These are phyloP conservation scores for Cytospora piceae DNA, from an alignment of 2,329 filamentous ascomycete species.

Conservation along the genomic window DNA sequence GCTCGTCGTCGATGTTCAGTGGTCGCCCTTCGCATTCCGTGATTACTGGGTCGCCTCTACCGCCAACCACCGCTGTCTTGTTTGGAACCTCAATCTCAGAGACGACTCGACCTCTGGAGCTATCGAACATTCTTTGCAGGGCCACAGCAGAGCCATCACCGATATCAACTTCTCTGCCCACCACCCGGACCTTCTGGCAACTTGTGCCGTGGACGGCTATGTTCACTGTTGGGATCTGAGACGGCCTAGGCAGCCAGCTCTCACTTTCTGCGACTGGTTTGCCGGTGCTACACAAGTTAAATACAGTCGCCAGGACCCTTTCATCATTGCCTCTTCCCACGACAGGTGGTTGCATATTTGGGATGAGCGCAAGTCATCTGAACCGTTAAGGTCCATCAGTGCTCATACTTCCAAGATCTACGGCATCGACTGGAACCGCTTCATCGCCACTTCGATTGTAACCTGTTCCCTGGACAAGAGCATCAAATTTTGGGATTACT, in stretches of 20 bases:
- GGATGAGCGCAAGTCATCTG: conserved; percentile 80
- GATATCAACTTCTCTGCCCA: conserved; percentile 96
- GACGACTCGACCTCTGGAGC: conserved; percentile 71
- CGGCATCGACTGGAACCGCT: conserved; percentile 91
- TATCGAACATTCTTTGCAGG: conserved; percentile 87
- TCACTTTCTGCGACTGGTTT: conserved; percentile 91
- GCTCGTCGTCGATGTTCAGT: conserved; percentile 95
- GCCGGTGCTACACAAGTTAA: conserved; percentile 94
- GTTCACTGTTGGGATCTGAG: conserved; percentile 92
- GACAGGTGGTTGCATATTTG: conserved; percentile 87
- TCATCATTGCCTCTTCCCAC: conserved; percentile 88
- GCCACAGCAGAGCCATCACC: conserved; percentile 83
- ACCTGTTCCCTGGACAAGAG: conserved; percentile 91
- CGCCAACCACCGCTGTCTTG: conserved; percentile 89
- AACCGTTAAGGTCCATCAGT: conserved; percentile 80
- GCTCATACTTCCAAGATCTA: conserved; percentile 95
- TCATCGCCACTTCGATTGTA: conserved; percentile 70
- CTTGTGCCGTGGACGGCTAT: conserved; percentile 90
- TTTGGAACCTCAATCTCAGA: conserved; percentile 86
- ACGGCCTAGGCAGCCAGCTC: conserved; percentile 69
- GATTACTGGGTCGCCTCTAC: conserved; percentile 95
- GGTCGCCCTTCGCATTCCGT: conserved; percentile 88
- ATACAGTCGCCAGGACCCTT: conserved; percentile 85
- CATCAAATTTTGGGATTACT: conserved; percentile 92
- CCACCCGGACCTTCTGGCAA: conserved; percentile 85